These are phyloP conservation scores for Zymoseptoria passerinii DNA, from an alignment of 2,329 filamentous ascomycete genomes.

Conservation along the genomic window DNA sequence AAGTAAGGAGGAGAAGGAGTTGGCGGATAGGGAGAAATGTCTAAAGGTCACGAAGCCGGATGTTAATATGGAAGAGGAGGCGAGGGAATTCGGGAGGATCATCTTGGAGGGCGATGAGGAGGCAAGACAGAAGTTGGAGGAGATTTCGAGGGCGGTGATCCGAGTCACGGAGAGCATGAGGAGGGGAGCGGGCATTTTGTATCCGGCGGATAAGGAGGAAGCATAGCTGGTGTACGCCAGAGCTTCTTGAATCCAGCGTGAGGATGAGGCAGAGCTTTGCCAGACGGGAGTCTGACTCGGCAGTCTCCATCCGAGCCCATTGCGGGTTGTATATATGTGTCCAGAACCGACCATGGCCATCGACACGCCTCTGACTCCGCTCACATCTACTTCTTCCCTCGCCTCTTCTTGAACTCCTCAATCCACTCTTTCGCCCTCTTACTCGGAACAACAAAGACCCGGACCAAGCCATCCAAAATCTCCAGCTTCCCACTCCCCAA, in stretches of 20 bases:
- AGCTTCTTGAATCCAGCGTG: neutral
- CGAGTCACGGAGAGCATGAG: conserved; percentile 38
- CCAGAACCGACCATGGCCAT: neutral
- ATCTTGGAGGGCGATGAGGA: conserved; percentile 33
- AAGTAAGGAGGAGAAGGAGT: conserved; percentile 35
- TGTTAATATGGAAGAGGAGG: conserved; percentile 42
- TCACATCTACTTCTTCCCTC: conserved; percentile 15
- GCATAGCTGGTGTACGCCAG: neutral
- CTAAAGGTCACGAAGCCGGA: conserved; percentile 30
- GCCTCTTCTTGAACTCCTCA: conserved; percentile 72
- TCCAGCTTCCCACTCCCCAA: conserved; percentile 70
- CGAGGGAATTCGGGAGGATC: conserved; percentile 38
- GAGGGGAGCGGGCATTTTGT: conserved; percentile 38
- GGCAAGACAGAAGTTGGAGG: conserved; percentile 33
- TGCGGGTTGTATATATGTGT: neutral
- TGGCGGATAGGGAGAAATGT: conserved; percentile 29
- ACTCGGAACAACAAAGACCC: conserved; percentile 73
- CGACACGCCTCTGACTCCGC: neutral
- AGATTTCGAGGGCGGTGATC: conserved; percentile 35
- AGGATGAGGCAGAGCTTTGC: neutral
- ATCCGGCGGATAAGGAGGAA: conserved; percentile 29
- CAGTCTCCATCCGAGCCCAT: neutral
- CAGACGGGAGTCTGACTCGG: neutral
- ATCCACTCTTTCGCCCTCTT: conserved; percentile 66
- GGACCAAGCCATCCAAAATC: conserved; percentile 77